phyloP scores from a whole-genome alignment of 441 rosid genomes.

The Macaranga tanarius region DNA sequence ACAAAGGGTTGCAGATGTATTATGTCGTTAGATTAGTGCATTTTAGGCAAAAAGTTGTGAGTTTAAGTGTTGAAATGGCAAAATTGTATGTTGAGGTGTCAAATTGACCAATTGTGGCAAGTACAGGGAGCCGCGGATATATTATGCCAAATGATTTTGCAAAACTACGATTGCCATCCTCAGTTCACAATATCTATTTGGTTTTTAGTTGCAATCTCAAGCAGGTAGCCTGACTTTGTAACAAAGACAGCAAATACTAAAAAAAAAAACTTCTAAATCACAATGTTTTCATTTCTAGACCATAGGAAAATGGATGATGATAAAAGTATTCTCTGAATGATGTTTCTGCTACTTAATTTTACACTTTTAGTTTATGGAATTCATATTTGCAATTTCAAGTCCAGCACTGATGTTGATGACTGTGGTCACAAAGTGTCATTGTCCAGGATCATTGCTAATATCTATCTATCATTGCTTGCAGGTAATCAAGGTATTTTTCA shows the following conservation, averaged over 20 bases:
- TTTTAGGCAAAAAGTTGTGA: too few relatives aligned
- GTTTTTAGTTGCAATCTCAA: conserved; percentile 2
- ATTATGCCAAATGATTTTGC: too few relatives aligned
- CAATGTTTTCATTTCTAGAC: neutral
- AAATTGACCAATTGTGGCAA: too few relatives aligned
- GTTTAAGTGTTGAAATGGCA: too few relatives aligned
- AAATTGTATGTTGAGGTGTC: too few relatives aligned
- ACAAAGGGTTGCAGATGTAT: too few relatives aligned
- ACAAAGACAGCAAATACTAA: neutral
- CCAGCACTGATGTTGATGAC: neutral
- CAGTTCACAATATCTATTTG: neutral
- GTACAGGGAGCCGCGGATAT: too few relatives aligned
- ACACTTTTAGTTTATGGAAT: neutral
- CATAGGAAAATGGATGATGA: neutral
- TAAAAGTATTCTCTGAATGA: neutral
- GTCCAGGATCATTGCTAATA: neutral
- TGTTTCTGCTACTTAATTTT: neutral
- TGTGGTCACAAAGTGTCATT: neutral
- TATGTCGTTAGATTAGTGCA: too few relatives aligned
- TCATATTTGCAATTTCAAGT: neutral
- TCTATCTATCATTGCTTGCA: conserved; percentile 16
- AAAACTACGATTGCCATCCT: neutral
- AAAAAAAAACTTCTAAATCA: neutral
- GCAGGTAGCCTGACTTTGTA: neutral
- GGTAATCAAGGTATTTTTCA: conserved; percentile 25